These are phyloP conservation scores for Chytriomyces sp. DNA, from an alignment of 192 early-diverging fungal genomes.

Conservation along the genomic window DNA sequence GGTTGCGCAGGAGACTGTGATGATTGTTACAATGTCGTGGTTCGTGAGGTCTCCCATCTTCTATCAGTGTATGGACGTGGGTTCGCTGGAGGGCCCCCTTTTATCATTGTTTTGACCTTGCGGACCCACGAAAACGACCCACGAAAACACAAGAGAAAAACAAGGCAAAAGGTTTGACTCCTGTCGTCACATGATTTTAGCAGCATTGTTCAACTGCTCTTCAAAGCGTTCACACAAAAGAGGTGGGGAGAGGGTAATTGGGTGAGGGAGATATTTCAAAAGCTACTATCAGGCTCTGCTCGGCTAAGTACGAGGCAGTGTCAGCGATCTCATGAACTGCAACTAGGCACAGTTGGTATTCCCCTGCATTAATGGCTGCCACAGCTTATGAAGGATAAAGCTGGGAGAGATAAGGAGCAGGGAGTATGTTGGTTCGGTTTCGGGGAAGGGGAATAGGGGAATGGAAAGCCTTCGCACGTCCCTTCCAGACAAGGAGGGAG, in stretches of 20 bases:
- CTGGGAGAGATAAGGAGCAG: slow-evolving; percentile 24
- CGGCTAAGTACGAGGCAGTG: slow-evolving; percentile 25
- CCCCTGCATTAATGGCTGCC: slow-evolving; percentile 24
- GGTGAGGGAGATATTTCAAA: slow-evolving; percentile 11
- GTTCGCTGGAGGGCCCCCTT: no score
- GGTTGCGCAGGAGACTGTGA: background rate
- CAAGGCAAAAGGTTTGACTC: background rate
- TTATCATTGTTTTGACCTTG: no score
- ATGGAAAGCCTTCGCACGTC: background rate
- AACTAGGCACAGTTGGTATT: background rate
- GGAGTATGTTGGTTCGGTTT: background rate
- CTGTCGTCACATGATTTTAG: no score
- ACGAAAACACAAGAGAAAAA: background rate
- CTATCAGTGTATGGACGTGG: no score
- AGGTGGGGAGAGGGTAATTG: no score
- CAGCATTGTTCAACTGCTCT: no score
- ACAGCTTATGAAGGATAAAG: slow-evolving; percentile 18
- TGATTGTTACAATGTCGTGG: background rate
- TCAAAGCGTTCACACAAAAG: no score
- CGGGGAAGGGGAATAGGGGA: background rate
- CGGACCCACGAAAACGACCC: background rate
- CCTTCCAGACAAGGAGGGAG: background rate
- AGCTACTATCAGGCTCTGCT: slow-evolving; percentile 32
- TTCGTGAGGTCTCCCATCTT: background rate
- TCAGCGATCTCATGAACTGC: slow-evolving; percentile 27